phyloP scores from a whole-genome alignment of 2,329 filamentous ascomycete genomes.

The Coniochaeta sp. region DNA sequence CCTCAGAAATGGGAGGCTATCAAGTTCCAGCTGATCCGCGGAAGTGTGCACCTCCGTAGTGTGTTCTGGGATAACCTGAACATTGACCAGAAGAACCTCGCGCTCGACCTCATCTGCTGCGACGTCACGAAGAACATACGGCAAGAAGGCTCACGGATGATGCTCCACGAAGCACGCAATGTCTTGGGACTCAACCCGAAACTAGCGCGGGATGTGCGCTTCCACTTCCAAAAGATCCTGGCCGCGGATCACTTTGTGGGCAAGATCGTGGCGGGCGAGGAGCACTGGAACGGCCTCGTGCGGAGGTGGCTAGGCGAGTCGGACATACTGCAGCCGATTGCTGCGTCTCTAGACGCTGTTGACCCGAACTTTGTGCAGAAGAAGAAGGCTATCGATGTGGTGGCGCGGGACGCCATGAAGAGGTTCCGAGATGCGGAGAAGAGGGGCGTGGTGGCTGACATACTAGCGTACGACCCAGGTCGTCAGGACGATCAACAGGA shows the following conservation, averaged over 20 bases:
- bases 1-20: slow-evolving; percentile 65
- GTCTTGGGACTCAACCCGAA: slow-evolving; percentile 34
- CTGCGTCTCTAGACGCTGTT: slow-evolving; percentile 36
- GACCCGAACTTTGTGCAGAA: slow-evolving; percentile 48
- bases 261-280: slow-evolving; percentile 63
- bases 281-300: slow-evolving; percentile 66
- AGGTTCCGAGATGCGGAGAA: slow-evolving; percentile 61
- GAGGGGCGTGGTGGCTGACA: slow-evolving; percentile 22
- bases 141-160: slow-evolving; percentile 55
- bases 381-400: slow-evolving; percentile 58
- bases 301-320: slow-evolving; percentile 56
- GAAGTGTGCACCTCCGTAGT: slow-evolving; percentile 54
- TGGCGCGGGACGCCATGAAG: slow-evolving; percentile 73
- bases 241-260: slow-evolving; percentile 60
- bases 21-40: slow-evolving; percentile 59
- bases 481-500: slow-evolving; percentile 16
- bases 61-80: slow-evolving; percentile 54
- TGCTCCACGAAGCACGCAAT: slow-evolving; percentile 67
- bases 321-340: slow-evolving; percentile 43
- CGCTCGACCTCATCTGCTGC: slow-evolving; percentile 71
- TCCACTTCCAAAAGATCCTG: slow-evolving; percentile 58
- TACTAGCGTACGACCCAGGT: slow-evolving; percentile 20
- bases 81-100: slow-evolving; percentile 55
- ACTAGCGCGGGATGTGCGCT: slow-evolving; percentile 51
- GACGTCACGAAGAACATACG: slow-evolving; percentile 78